phyloP scores from a whole-genome alignment of 805 yeast species.

The Candida michaelii region DNA sequence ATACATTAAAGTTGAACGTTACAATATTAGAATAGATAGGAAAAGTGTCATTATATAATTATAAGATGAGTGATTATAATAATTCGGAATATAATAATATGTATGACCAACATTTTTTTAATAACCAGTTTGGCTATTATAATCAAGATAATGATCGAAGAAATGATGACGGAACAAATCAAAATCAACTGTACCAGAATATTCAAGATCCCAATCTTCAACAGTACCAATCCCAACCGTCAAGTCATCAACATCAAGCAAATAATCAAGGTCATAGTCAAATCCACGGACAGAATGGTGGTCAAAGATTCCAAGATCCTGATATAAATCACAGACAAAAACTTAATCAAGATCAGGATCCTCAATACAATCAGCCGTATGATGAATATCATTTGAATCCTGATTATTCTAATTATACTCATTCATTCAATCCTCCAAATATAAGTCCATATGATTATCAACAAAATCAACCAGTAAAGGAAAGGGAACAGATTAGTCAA shows the following conservation, averaged over 20 bases:
- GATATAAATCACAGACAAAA: too few relatives aligned
- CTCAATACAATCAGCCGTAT: conserved; percentile 3
- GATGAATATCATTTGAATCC: conserved; percentile 3
- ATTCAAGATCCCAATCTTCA: not conserved
- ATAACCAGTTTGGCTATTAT: conserved; percentile 3
- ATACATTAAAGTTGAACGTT: too few relatives aligned
- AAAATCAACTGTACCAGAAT: not conserved
- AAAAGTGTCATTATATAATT: too few relatives aligned
- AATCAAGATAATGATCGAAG: not conserved
- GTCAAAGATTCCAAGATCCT: too few relatives aligned
- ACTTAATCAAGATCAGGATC: too few relatives aligned
- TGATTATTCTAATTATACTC: conserved; percentile 3
- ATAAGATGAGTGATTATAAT: conserved; percentile 8
- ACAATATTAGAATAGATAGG: too few relatives aligned
- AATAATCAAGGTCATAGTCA: too few relatives aligned
- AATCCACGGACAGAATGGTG: too few relatives aligned
- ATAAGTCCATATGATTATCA: conserved; percentile 5
- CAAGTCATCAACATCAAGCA: too few relatives aligned
- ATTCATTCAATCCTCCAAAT: conserved; percentile 4
- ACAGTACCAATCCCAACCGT: not conserved
- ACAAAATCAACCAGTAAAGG: not conserved
- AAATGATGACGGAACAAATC: not conserved
- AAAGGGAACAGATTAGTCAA: not conserved
- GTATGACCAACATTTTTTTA: conserved; percentile 14
- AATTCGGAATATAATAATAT: conserved; percentile 12